A percentile compares a stretch with the other conserved stretches of the same genome.
These are phyloP conservation scores for Cocos nucifera DNA, from an alignment of 176 grass and related monocot genomes.

Conservation along the genomic window DNA sequence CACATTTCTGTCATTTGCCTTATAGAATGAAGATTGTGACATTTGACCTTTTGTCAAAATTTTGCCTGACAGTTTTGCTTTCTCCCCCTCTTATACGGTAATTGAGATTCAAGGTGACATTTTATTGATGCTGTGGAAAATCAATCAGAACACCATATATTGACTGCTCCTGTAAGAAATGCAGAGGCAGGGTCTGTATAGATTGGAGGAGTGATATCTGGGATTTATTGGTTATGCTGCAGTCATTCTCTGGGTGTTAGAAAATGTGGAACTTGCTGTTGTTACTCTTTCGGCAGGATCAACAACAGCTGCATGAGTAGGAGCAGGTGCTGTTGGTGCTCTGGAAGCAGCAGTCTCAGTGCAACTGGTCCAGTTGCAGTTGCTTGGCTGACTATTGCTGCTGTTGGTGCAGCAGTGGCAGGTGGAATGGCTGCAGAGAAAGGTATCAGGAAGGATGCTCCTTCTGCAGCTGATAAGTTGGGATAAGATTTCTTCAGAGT, in stretches of 20 bases:
- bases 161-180: conserved; percentile 66
- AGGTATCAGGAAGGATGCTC: conserved; percentile 47
- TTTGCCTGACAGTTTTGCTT: too few relatives aligned
- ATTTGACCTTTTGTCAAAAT: too few relatives aligned
- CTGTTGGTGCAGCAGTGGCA: conserved; percentile 47
- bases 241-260: conserved; percentile 69
- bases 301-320: conserved; percentile 40
- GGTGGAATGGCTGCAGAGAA: conserved; percentile 47
- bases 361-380: conserved; percentile 42
- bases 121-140: conserved; percentile 61
- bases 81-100: conserved; percentile 21
- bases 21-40: too few relatives aligned
- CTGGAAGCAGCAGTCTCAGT: conserved; percentile 30
- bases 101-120: conserved; percentile 75
- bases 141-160: conserved; percentile 70
- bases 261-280: conserved; percentile 59
- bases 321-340: conserved; percentile 40
- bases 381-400: conserved; percentile 43
- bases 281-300: conserved; percentile 45
- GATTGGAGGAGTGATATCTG: conserved; percentile 63
- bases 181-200: conserved; percentile 27
- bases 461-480: conserved; percentile 38
- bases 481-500: conserved; percentile 59
- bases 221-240: conserved; percentile 78
- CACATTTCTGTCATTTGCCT: too few relatives aligned